A percentile compares a stretch with the other conserved stretches of the same genome.
These are phyloP conservation scores for Endothia cerciana DNA, from an alignment of 2,329 filamentous ascomycete genomes.

Conservation along the genomic window DNA sequence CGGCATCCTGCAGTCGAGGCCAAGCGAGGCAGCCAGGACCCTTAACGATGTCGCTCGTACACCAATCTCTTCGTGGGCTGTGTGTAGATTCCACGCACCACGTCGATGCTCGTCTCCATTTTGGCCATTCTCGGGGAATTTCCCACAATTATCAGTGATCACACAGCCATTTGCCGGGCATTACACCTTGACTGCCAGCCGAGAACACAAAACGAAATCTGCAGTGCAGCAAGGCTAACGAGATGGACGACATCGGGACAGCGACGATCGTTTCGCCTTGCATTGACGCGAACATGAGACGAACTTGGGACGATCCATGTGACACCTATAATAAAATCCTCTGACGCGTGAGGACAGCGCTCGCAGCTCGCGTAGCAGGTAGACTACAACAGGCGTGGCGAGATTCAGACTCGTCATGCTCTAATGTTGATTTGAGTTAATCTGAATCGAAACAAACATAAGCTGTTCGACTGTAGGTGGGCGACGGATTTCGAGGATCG, in stretches of 20 bases:
- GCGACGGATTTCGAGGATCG: background rate
- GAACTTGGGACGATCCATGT: constrained; percentile 7
- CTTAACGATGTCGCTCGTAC: background rate
- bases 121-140: background rate
- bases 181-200: background rate
- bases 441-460: background rate
- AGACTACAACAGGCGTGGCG: background rate
- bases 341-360: background rate
- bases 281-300: constrained; percentile 5
- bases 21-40: background rate
- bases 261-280: background rate
- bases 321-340: background rate
- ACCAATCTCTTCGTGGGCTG: background rate
- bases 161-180: background rate
- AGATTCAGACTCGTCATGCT: background rate
- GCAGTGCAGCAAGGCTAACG: constrained; percentile 7
- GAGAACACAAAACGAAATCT: background rate
- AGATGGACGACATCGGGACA: background rate
- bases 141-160: background rate
- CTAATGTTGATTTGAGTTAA: background rate
- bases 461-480: background rate
- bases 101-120: background rate
- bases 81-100: background rate
- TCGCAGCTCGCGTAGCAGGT: background rate
- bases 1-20: background rate